These are phyloP conservation scores for Calonectria fujianensis DNA, from an alignment of 2,329 filamentous ascomycete genomes.

Conservation along the genomic window DNA sequence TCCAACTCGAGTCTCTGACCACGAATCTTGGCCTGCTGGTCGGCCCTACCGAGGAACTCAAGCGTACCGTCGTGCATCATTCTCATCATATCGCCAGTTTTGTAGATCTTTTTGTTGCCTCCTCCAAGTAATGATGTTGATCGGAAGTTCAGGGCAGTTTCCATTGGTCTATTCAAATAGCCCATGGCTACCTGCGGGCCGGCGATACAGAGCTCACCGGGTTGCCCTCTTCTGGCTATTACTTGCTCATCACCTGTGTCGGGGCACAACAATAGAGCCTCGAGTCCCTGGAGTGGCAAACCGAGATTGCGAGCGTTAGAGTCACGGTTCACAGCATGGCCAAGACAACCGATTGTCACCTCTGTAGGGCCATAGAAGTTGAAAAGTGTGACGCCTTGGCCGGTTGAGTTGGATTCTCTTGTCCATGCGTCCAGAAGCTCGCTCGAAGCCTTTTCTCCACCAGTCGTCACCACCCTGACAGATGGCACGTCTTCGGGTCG, in stretches of 20 bases:
- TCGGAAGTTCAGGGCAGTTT: slow-evolving; percentile 4
- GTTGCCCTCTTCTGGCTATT: not conserved
- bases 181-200: slow-evolving; percentile 13
- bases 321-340: not conserved
- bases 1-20: slow-evolving; percentile 12
- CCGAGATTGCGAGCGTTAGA: slow-evolving; percentile 18
- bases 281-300: slow-evolving; percentile 6
- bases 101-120: not conserved
- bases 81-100: slow-evolving; percentile 13
- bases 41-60: not conserved
- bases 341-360: slow-evolving; percentile 5
- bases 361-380: slow-evolving; percentile 4
- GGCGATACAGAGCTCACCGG: slow-evolving; percentile 9
- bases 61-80: slow-evolving; percentile 21
- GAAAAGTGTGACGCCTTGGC: not conserved
- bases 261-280: not conserved
- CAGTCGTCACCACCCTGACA: slow-evolving; percentile 3
- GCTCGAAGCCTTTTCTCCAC: slow-evolving; percentile 19
- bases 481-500: not conserved
- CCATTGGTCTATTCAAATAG: not conserved
- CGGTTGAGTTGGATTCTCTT: not conserved
- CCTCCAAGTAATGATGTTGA: not conserved
- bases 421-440: slow-evolving; percentile 10
- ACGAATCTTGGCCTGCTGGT: slow-evolving; percentile 12
- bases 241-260: slow-evolving; percentile 1